A percentile compares a stretch with the other conserved stretches of the same genome.
phyloP scores from a whole-genome alignment of 176 grass and related monocot genomes.

The Aegilops sharonensis region DNA sequence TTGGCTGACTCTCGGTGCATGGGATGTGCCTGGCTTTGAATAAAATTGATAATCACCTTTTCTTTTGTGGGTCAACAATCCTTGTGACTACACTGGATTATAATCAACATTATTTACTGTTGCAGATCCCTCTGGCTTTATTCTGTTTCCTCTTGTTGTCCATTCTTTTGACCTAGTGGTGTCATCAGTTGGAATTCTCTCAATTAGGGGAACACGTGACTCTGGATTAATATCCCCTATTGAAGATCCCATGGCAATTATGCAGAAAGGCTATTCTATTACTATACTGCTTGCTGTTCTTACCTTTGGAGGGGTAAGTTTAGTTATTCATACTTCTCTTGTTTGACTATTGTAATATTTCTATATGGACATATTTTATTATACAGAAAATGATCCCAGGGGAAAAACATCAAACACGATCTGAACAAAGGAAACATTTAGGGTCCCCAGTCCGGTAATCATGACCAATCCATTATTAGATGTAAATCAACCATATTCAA shows the following conservation, averaged over 20 bases:
- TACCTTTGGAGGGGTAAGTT: conserved; percentile 89
- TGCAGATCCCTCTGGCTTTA: conserved; percentile 99
- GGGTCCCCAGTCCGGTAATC: not conserved
- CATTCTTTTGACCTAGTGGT: conserved; percentile 99
- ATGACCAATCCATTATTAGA: not conserved
- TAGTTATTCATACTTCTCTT: conserved; percentile 18
- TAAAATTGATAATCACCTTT: not conserved
- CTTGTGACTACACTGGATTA: not conserved
- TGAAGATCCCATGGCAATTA: conserved; percentile 94
- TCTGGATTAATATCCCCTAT: conserved; percentile 56
- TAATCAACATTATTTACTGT: conserved; percentile 37
- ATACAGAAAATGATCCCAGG: not conserved
- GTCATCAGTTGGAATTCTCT: conserved; percentile 97
- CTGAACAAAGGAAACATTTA: not conserved
- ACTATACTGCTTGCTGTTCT: conserved; percentile 91
- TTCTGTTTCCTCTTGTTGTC: conserved; percentile 96
- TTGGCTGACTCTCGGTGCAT: not conserved
- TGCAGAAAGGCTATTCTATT: conserved; percentile 97
- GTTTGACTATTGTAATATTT: conserved; percentile 3
- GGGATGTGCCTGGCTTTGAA: not conserved
- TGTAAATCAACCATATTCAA: not conserved
- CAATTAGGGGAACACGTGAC: conserved; percentile 86
- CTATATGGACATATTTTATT: conserved; percentile 8
- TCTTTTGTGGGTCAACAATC: not conserved
- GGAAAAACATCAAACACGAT: not conserved